phyloP scores from a whole-genome alignment of 495 filamentous ascomycete genomes.

The Emericellopsis terricola region DNA sequence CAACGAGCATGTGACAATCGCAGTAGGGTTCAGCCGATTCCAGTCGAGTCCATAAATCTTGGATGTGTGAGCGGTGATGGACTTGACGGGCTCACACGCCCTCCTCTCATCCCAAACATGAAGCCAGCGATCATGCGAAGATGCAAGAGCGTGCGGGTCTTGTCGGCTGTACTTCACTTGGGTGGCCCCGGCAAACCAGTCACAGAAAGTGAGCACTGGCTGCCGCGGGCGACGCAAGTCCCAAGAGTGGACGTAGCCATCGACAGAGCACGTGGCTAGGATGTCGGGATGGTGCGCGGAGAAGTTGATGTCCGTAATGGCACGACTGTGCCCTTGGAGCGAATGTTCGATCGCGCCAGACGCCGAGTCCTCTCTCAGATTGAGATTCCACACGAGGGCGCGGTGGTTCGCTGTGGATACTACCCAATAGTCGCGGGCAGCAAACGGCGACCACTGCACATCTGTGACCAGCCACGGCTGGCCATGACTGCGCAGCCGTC shows the following conservation, averaged over 20 bases:
- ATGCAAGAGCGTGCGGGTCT: slow-evolving; percentile 69
- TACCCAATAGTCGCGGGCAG: slow-evolving; percentile 78
- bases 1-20: slow-evolving; percentile 71
- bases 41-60: slow-evolving; percentile 96
- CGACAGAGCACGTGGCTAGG: slow-evolving; percentile 79
- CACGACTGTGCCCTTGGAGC: slow-evolving; percentile 74
- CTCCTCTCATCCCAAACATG: slow-evolving; percentile 84
- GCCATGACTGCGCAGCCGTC: slow-evolving; percentile 62
- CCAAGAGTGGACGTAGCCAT: slow-evolving; percentile 90
- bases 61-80: slow-evolving; percentile 78
- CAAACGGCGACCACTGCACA: slow-evolving; percentile 94
- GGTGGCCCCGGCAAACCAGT: slow-evolving; percentile 89
- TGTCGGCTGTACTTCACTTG: slow-evolving; percentile 93
- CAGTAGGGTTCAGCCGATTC: slow-evolving; percentile 57
- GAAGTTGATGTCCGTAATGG: slow-evolving; percentile 96
- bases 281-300: slow-evolving; percentile 81
- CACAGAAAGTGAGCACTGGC: slow-evolving; percentile 66
- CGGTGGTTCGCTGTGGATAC: slow-evolving; percentile 89
- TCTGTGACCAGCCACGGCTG: slow-evolving; percentile 95
- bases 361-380: slow-evolving; percentile 50
- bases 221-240: slow-evolving; percentile 63
- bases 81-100: slow-evolving; percentile 58
- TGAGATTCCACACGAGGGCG: slow-evolving; percentile 87
- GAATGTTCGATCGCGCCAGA: slow-evolving; percentile 65
- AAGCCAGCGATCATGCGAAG: slow-evolving; percentile 72